phyloP scores from a whole-genome alignment of 2,329 filamentous ascomycete species.

The Apiospora rasikravindrae region DNA sequence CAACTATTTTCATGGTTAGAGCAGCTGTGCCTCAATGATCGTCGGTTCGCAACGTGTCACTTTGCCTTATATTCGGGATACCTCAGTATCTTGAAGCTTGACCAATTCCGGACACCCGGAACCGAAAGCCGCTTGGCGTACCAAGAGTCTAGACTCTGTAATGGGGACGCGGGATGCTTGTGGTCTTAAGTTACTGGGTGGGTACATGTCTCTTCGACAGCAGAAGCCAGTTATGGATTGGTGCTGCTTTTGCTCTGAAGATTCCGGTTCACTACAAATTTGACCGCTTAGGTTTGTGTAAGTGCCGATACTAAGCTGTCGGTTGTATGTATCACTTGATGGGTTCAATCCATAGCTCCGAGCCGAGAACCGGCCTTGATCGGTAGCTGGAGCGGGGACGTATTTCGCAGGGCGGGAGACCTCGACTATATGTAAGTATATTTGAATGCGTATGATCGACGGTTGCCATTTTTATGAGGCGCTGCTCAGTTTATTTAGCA shows the following conservation, averaged over 20 bases:
- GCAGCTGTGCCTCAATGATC: neutral
- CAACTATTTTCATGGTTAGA: neutral
- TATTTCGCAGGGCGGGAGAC: no score
- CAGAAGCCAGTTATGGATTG: neutral
- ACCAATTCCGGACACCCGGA: neutral
- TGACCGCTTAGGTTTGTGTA: neutral
- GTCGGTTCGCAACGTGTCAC: neutral
- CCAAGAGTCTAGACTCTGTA: neutral
- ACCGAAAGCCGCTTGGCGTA: neutral
- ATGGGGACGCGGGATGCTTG: neutral
- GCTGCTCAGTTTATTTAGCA: no score
- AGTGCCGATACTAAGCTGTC: neutral
- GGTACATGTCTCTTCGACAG: neutral
- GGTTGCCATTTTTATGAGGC: no score
- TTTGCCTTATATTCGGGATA: neutral
- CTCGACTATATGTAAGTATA: no score
- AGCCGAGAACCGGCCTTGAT: constrained; percentile 22
- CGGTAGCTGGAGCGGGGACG: no score
- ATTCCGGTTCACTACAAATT: neutral
- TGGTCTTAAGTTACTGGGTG: neutral
- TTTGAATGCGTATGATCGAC: no score
- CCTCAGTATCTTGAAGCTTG: neutral
- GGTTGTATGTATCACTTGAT: neutral
- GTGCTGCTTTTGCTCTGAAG: neutral
- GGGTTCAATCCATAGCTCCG: neutral